phyloP scores from a whole-genome alignment of 1,284 basidiomycete genomes.

The Mycena sp. region DNA sequence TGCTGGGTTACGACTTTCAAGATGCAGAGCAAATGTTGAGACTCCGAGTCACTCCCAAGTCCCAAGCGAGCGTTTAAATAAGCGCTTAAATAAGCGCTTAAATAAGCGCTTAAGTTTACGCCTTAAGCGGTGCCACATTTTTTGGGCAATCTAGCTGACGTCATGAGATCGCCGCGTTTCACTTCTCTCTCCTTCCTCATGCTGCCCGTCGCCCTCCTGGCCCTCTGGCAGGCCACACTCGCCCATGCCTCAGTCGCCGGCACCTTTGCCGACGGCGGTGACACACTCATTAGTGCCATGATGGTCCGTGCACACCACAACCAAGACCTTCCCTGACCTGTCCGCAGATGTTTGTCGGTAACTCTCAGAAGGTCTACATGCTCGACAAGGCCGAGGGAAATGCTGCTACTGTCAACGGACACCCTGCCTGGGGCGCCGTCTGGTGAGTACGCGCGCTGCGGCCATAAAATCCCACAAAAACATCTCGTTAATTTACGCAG shows the following conservation, averaged over 20 bases:
- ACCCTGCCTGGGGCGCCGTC: constrained; percentile 62
- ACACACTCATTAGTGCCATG: constrained; percentile 70
- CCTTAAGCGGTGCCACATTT: too few species aligned
- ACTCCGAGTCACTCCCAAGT: too few species aligned
- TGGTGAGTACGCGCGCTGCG: constrained; percentile 44
- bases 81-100: too few species aligned
- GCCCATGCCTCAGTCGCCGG: constrained; percentile 16
- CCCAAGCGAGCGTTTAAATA: too few species aligned
- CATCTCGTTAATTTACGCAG: not conserved
- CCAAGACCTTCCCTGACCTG: not conserved
- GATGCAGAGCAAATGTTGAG: too few species aligned
- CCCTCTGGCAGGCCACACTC: not conserved
- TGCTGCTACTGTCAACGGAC: constrained; percentile 61
- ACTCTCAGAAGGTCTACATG: constrained; percentile 63
- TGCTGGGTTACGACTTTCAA: too few species aligned
- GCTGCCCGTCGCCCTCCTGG: constrained; percentile 38
- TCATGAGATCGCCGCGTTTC: not conserved
- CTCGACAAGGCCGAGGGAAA: constrained; percentile 69
- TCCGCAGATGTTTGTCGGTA: constrained; percentile 59
- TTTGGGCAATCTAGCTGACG: too few species aligned
- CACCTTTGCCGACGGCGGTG: constrained; percentile 48
- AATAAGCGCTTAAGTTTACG: too few species aligned
- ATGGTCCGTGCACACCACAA: constrained; percentile 55
- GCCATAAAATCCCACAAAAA: too few species aligned
- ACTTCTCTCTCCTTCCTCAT: not conserved